These are phyloP conservation scores for Mortierella antarctica DNA, from an alignment of 192 early-diverging fungal species.

Conservation along the genomic window DNA sequence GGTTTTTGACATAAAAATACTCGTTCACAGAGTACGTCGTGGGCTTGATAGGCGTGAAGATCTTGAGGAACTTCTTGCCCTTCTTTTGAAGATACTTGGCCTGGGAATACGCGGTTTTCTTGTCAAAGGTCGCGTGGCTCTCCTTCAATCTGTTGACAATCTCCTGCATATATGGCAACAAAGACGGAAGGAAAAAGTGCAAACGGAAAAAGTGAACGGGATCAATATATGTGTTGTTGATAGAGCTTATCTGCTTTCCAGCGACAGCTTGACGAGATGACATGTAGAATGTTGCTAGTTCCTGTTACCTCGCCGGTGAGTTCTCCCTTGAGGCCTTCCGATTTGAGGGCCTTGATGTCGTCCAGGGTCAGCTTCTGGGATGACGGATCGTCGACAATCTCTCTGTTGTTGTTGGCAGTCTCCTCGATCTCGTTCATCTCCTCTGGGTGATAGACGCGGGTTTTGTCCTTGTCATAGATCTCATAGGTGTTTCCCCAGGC, in stretches of 20 bases:
- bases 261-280: not conserved
- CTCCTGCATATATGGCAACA: conserved; percentile 46
- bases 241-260: too few species aligned
- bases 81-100: conserved; percentile 94
- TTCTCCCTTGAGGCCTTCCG: conserved; percentile 74
- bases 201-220: conserved; percentile 4
- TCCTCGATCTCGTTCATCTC: conserved; percentile 67
- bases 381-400: conserved; percentile 78
- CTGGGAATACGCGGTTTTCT: conserved; percentile 96
- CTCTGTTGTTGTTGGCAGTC: conserved; percentile 83
- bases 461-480: conserved; percentile 72
- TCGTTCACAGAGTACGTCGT: conserved; percentile 81
- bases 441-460: conserved; percentile 34
- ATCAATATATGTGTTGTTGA: not conserved
- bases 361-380: conserved; percentile 83
- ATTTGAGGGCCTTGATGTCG: conserved; percentile 88
- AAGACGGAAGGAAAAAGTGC: not conserved
- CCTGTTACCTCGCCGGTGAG: conserved; percentile 61
- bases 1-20: conserved; percentile 83
- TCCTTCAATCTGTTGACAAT: conserved; percentile 85
- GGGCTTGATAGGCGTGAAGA: conserved; percentile 82
- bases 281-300: not conserved
- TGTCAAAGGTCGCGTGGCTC: conserved; percentile 86
- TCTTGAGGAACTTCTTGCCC: conserved; percentile 86
- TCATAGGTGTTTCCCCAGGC: conserved; percentile 88